Conservation (phyloP, 768 basidiomycete genomes). For the Kwoniella dendrophila region DNA sequence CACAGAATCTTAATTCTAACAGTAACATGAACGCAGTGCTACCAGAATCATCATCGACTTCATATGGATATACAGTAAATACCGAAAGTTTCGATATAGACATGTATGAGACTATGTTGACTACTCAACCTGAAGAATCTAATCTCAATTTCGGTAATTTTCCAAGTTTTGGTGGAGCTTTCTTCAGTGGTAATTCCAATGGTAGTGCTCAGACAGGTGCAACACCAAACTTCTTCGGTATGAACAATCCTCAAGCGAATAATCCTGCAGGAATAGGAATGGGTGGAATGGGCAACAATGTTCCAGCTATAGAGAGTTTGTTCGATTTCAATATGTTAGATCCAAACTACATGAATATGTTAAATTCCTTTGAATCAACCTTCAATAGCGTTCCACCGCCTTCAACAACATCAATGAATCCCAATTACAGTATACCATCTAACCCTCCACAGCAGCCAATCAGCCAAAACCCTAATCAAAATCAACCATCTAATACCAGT, state of each 20-base stretch:
- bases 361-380: conserved; percentile 29
- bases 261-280: background rate
- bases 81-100: conserved; percentile 25
- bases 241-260: background rate
- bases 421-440: too few species aligned
- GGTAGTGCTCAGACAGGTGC: conserved; percentile 2
- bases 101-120: conserved; percentile 14
- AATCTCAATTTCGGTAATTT: conserved; percentile 5
- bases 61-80: background rate
- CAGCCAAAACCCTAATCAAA: too few species aligned
- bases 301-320: conserved; percentile 15
- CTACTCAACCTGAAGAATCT: background rate
- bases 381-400: background rate
- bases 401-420: background rate
- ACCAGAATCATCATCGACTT: background rate
- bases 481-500: too few species aligned
- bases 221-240: background rate
- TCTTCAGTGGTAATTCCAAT: conserved; percentile 12
- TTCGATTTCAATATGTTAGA: conserved; percentile 49
- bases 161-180: conserved; percentile 15
- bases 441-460: too few species aligned
- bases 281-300: background rate
- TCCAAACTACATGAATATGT: conserved; percentile 39
- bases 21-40: background rate
- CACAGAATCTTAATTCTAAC: too few species aligned